phyloP scores from a whole-genome alignment of 495 filamentous ascomycete genomes.

The Sphaerosporella brunnea region DNA sequence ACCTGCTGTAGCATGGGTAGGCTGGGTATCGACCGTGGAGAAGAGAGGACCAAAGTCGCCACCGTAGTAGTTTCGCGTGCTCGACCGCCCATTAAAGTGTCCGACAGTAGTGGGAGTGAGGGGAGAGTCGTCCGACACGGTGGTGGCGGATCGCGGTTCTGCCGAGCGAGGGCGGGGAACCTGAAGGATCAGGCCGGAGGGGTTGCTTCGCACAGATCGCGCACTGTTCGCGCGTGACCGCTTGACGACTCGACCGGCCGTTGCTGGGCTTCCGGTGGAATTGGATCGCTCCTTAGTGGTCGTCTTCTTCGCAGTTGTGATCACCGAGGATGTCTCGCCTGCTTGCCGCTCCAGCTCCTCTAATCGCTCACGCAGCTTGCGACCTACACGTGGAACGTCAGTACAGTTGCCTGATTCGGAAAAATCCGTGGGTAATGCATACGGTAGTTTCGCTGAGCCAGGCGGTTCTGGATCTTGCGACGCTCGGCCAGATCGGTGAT shows the following conservation, averaged over 20 bases:
- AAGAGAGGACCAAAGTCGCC: conserved; percentile 22
- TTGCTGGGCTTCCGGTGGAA: not conserved
- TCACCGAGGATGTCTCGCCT: conserved; percentile 10
- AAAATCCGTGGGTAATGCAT: conserved; percentile 27
- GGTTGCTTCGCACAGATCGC: not conserved
- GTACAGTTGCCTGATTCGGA: conserved; percentile 1
- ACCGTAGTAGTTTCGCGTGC: conserved; percentile 7
- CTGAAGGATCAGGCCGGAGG: not conserved
- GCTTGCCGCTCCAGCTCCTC: conserved; percentile 24
- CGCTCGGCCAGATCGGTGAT: conserved; percentile 59
- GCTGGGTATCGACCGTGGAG: conserved; percentile 8
- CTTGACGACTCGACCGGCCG: conserved; percentile 3
- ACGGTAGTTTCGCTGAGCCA: conserved; percentile 64
- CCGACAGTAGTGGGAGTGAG: not conserved
- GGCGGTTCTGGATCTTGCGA: conserved; percentile 55
- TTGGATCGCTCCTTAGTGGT: conserved; percentile 9
- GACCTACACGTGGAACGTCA: conserved; percentile 16
- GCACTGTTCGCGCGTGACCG: not conserved
- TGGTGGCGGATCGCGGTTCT: conserved; percentile 3
- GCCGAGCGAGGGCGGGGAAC: not conserved
- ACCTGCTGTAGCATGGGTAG: conserved; percentile 14
- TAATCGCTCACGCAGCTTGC: conserved; percentile 22
- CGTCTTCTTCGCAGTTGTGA: conserved; percentile 6
- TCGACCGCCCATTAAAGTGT: not conserved
- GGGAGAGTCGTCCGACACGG: not conserved